Percentiles rank a stretch among this genome's conserved stretches.
Conservation (phyloP, 2,329 filamentous ascomycete genomes). For the Septoria linicola region DNA sequence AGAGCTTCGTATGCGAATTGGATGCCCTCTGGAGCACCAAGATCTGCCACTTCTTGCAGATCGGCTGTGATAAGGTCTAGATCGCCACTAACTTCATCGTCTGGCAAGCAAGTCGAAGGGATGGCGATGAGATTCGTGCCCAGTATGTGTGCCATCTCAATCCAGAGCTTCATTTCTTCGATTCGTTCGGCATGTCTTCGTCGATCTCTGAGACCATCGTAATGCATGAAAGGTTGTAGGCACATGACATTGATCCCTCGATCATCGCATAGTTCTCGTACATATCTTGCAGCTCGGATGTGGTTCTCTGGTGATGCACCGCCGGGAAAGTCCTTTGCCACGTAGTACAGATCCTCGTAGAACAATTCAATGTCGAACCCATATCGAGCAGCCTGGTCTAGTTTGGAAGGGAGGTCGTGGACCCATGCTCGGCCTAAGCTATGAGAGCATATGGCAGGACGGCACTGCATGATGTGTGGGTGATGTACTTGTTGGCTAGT, state of each 20-base stretch:
- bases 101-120: constrained; percentile 67
- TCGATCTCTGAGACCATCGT: constrained; percentile 69
- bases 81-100: constrained; percentile 53
- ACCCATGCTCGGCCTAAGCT: constrained; percentile 72
- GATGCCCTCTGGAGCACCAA: constrained; percentile 60
- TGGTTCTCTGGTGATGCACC: constrained; percentile 48
- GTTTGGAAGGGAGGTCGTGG: constrained; percentile 65
- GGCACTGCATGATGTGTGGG: constrained; percentile 48
- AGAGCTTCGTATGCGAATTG: constrained; percentile 73
- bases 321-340: constrained; percentile 52
- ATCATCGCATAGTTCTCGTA: constrained; percentile 58
- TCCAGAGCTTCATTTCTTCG: constrained; percentile 67
- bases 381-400: constrained; percentile 64
- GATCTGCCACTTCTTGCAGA: constrained; percentile 63
- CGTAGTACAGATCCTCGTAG: constrained; percentile 69
- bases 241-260: constrained; percentile 61
- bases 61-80: constrained; percentile 61
- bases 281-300: constrained; percentile 57
- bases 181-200: constrained; percentile 57
- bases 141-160: constrained; percentile 62
- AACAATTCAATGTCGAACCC: constrained; percentile 75
- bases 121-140: constrained; percentile 72
- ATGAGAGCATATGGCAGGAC: constrained; percentile 71
- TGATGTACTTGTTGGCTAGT: neutral
- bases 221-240: constrained; percentile 75